phyloP scores from a whole-genome alignment of 148 eudicot genomes.

The Talinum fruticosum region DNA sequence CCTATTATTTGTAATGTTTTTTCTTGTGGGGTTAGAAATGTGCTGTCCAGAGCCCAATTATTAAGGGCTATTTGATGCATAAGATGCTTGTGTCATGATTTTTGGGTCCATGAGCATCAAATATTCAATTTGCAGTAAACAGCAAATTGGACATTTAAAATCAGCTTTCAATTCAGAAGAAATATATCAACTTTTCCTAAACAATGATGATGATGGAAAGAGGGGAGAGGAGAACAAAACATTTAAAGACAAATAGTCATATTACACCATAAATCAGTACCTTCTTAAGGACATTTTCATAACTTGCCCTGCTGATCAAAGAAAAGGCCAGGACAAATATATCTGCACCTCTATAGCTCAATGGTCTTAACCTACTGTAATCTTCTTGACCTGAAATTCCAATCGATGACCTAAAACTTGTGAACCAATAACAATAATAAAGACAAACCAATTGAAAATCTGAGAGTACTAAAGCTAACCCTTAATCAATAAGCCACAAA shows the following conservation, averaged over 20 bases:
- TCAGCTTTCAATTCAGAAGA: constrained; percentile 9
- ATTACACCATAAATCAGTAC: constrained; percentile 31
- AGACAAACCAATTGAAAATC: not conserved
- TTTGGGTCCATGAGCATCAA: constrained; percentile 12
- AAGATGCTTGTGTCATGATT: constrained; percentile 10
- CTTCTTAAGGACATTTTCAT: constrained; percentile 97
- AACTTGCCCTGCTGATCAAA: constrained; percentile 86
- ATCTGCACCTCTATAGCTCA: constrained; percentile 95
- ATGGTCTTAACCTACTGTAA: constrained; percentile 89
- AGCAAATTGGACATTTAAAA: constrained; percentile 10
- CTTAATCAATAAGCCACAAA: not conserved
- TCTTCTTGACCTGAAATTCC: constrained; percentile 76
- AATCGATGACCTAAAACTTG: constrained; percentile 9
- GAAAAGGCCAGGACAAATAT: constrained; percentile 90
- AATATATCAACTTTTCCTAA: constrained; percentile 8
- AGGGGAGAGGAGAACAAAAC: not conserved
- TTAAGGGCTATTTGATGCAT: constrained; percentile 7
- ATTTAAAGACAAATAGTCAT: not conserved
- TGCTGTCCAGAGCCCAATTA: not conserved
- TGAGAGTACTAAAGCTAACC: not conserved
- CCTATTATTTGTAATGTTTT: no score
- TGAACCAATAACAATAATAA: not conserved
- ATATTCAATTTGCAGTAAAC: not conserved
- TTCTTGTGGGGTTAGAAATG: not conserved
- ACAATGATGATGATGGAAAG: not conserved